Conservation (phyloP, 768 basidiomycete genomes). For the Boletus speciosus region DNA sequence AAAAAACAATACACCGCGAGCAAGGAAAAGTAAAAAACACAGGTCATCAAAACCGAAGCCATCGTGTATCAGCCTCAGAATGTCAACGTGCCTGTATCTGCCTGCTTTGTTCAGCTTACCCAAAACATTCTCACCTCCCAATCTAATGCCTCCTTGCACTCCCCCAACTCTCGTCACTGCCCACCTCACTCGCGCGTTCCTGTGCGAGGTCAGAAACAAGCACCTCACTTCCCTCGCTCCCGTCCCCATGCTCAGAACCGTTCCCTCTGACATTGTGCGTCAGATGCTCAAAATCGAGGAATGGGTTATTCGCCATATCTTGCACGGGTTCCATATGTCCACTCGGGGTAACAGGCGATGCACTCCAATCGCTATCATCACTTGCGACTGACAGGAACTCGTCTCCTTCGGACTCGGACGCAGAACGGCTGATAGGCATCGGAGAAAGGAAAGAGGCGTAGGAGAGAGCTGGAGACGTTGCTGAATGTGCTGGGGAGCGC, state of each 20-base stretch:
- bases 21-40: not conserved
- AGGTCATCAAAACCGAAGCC: not conserved
- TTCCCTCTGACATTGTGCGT: not conserved
- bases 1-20: not conserved
- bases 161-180: constrained; percentile 26
- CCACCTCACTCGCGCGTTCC: constrained; percentile 17
- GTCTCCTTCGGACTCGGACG: constrained; percentile 22
- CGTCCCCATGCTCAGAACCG: constrained; percentile 2
- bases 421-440: constrained; percentile 12
- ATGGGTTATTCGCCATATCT: constrained; percentile 18
- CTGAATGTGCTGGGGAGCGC: not conserved
- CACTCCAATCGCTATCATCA: constrained; percentile 14
- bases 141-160: constrained; percentile 18
- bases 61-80: not conserved
- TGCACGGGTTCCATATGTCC: not conserved
- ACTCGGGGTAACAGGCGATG: not conserved
- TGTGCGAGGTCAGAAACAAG: constrained; percentile 9
- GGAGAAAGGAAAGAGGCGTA: constrained; percentile 27
- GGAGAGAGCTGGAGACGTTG: constrained; percentile 19
- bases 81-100: not conserved
- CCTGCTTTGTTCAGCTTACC: not conserved
- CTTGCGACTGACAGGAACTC: constrained; percentile 27
- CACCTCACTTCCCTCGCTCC: constrained; percentile 21
- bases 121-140: not conserved
- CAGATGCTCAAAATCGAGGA: constrained; percentile 22